These are phyloP conservation scores for Limnanthes douglasii DNA, from an alignment of 345 rosid species.

Conservation along the genomic window DNA sequence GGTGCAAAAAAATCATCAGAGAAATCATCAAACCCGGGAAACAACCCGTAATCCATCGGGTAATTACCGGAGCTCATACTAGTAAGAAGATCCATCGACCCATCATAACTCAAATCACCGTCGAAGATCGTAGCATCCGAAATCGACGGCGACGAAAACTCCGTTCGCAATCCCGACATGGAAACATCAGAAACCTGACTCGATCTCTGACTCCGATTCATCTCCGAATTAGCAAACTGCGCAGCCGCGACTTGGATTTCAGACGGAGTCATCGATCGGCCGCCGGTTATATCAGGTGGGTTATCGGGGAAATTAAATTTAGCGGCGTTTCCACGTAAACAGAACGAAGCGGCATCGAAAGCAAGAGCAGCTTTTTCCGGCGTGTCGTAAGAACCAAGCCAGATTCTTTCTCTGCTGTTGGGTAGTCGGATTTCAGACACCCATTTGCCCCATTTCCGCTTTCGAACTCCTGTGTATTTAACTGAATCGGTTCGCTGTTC, in stretches of 20 bases:
- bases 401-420: conserved; percentile 63
- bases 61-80: conserved; percentile 12
- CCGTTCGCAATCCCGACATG: conserved; percentile 18
- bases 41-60: conserved; percentile 28
- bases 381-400: conserved; percentile 75
- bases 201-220: conserved; percentile 4
- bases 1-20: conserved; percentile 19
- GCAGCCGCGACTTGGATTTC: conserved; percentile 56
- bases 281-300: conserved; percentile 46
- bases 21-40: conserved; percentile 39
- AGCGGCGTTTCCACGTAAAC: conserved; percentile 54
- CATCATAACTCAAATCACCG: conserved; percentile 11
- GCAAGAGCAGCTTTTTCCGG: conserved; percentile 78
- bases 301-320: conserved; percentile 57
- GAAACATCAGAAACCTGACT: no score
- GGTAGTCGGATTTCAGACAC: conserved; percentile 82
- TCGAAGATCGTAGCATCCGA: conserved; percentile 22
- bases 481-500: no score
- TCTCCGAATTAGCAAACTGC: conserved; percentile 32
- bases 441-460: conserved; percentile 93
- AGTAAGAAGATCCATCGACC: conserved; percentile 16
- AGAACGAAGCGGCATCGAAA: conserved; percentile 68
- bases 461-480: conserved; percentile 75
- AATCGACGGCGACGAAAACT: conserved; percentile 25
- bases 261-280: conserved; percentile 22